Evolutionary conservation across 805 yeast species (phyloP), one percentile per base, ranked within the genome.

Genomic region (Starmerella bombicola): DNA sequence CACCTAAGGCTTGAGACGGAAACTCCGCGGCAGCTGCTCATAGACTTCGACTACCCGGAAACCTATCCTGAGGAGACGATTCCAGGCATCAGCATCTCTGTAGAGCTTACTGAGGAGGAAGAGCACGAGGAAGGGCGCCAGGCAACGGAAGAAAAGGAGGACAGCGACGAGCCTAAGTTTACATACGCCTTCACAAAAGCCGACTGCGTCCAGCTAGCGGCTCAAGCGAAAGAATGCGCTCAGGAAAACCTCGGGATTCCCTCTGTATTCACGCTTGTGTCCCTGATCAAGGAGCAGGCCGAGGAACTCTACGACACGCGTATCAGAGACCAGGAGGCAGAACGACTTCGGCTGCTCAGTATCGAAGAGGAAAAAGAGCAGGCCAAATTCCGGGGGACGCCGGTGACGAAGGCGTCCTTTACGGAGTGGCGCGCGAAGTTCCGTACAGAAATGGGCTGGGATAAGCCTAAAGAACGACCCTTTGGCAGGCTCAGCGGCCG

Each of bases 211-310:
- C 31, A 32, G 16, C 51, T 64, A 24, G 29, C 31, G 12, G 31
- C 29, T 22, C 41, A 43, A 29, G 56, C 59, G 25, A 37, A 43
- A 17, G 61, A 58, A 35, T 48, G 49, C 24, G 91, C 91, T 2
- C 78, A 76, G 44, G 75, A 80, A 55, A 78, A 82, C 54, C 45
- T 86, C 1, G 98, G 98, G 1, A 79, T 88, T 70, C 94, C 95
- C n/a, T 77, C 85, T 49, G 70, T 88, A 5, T 91, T 86, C 61
- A 74, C 95, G 1, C 58, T 88, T 33, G 71, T 81, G 0, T 74
- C 93, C 1, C 66, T 74, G 7, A 67, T 85, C 40, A 88, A 88
- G 54, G 97, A 88, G 37, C 70, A 70, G 43, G 88, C 83, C 12
- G 98, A 91, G 53, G 61, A 60, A 19, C 54, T 73, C 48, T 81